Evolutionary conservation across 352 stramenopile species (phyloP).

Genomic region (Globisporangium acanthophoron): DNA sequence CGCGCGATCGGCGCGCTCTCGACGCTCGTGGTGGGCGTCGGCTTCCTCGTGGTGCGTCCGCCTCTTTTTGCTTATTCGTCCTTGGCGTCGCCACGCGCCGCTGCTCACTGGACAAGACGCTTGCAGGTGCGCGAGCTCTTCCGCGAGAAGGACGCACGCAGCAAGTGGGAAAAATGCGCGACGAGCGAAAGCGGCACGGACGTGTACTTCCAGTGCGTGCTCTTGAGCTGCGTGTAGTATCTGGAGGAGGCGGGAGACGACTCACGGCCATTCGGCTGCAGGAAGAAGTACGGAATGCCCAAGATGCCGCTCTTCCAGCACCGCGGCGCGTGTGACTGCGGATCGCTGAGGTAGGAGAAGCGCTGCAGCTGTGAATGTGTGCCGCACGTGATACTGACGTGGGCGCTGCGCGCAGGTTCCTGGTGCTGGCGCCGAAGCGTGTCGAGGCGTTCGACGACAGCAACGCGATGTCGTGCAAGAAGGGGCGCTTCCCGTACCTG

Average conservation of each 20-base stretch:
- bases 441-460: constrained; percentile 82
- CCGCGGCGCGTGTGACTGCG: constrained; percentile 64
- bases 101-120: not conserved
- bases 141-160: constrained; percentile 38
- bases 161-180: constrained; percentile 54
- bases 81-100: too few species aligned
- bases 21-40: constrained; percentile 68
- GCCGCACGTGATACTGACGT: not conserved
- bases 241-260: too few species aligned
- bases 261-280: constrained; percentile 8
- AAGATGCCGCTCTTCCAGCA: constrained; percentile 76
- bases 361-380: too few species aligned
- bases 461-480: constrained; percentile 80
- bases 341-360: constrained; percentile 29
- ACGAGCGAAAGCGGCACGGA: constrained; percentile 46
- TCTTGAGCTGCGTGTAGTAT: not conserved
- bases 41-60: constrained; percentile 53
- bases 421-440: constrained; percentile 63
- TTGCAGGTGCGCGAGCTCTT: constrained; percentile 57
- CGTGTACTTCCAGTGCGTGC: constrained; percentile 68
- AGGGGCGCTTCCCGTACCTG: constrained; percentile 71
- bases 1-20: constrained; percentile 70
- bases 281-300: constrained; percentile 70
- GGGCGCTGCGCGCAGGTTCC: constrained; percentile 37
- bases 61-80: not conserved